A percentile compares a stretch with the other conserved stretches of the same genome.
Evolutionary conservation across 345 rosid species (phyloP).

Genomic region (Eucalyptus cladocalyx): DNA sequence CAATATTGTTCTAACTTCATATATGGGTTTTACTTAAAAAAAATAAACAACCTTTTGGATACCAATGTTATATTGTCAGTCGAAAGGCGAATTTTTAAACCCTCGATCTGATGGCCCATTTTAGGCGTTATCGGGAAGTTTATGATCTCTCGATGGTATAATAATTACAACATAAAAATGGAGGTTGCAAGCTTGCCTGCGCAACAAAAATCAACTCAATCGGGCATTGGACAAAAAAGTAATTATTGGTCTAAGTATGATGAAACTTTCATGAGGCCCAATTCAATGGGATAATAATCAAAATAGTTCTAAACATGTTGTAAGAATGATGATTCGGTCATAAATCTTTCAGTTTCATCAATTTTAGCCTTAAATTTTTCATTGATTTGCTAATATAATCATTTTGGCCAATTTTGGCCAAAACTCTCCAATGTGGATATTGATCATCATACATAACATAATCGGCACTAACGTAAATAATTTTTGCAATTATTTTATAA

Average conservation of each 20-base stretch:
- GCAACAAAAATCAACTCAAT: background rate
- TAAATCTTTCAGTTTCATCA: background rate
- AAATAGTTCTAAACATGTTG: no score
- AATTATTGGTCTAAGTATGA: background rate
- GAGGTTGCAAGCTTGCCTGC: background rate
- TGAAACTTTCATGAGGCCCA: background rate
- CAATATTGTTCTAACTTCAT: background rate
- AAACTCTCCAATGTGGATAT: accelerated
- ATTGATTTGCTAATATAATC: no score
- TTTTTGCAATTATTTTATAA: no score
- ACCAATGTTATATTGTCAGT: background rate
- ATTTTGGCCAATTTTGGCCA: background rate
- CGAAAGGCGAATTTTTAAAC: background rate
- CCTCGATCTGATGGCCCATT: background rate
- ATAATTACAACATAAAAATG: background rate
- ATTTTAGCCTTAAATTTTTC: background rate
- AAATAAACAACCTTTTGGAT: background rate
- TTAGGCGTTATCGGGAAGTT: background rate
- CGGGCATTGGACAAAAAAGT: background rate
- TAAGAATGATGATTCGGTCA: accelerated
- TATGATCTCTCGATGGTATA: background rate
- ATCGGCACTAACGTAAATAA: accelerated
- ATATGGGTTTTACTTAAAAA: background rate
- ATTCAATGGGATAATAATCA: background rate
- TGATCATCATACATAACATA: accelerated